phyloP scores from a whole-genome alignment of 78 protist species.

The Cavenderia fasciculata region DNA sequence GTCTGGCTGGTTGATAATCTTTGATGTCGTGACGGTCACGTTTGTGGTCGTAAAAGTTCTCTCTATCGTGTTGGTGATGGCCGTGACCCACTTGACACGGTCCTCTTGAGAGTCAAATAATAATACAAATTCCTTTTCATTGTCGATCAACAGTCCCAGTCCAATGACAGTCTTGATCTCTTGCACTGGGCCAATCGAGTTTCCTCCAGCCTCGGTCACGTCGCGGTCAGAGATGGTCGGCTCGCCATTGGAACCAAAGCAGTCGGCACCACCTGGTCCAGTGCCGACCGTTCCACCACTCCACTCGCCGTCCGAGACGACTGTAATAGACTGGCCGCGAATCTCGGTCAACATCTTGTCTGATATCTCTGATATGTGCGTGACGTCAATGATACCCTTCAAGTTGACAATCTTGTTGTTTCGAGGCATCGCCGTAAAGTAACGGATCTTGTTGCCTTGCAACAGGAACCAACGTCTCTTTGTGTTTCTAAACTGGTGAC shows the following conservation, averaged over 20 bases:
- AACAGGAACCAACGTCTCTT: slow-evolving; percentile 55
- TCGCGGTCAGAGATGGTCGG: not conserved
- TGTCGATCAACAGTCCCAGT: slow-evolving; percentile 23
- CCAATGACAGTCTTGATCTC: slow-evolving; percentile 23
- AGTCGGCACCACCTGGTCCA: not conserved
- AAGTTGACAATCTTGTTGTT: slow-evolving; percentile 38
- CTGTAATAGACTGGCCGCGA: not conserved
- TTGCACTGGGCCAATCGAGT: not conserved
- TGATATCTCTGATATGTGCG: slow-evolving; percentile 42
- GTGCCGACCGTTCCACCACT: not conserved
- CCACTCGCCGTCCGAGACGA: not conserved
- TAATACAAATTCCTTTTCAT: slow-evolving; percentile 50
- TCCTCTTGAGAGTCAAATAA: slow-evolving; percentile 44
- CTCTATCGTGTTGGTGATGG: slow-evolving; percentile 31
- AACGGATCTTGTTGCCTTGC: slow-evolving; percentile 53
- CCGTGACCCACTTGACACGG: slow-evolving; percentile 39
- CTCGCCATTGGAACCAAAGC: slow-evolving; percentile 23
- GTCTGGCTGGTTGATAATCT: slow-evolving; percentile 1
- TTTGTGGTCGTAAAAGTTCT: not conserved
- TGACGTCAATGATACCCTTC: slow-evolving; percentile 58
- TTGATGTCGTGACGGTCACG: not conserved
- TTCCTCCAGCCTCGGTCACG: not conserved
- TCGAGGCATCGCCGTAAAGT: slow-evolving; percentile 29
- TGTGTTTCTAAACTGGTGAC: slow-evolving; percentile 66
- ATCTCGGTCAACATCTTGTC: slow-evolving; percentile 48